These are phyloP conservation scores for Paecilomyces niveus DNA, from an alignment of 2,329 filamentous ascomycete genomes.

Conservation along the genomic window DNA sequence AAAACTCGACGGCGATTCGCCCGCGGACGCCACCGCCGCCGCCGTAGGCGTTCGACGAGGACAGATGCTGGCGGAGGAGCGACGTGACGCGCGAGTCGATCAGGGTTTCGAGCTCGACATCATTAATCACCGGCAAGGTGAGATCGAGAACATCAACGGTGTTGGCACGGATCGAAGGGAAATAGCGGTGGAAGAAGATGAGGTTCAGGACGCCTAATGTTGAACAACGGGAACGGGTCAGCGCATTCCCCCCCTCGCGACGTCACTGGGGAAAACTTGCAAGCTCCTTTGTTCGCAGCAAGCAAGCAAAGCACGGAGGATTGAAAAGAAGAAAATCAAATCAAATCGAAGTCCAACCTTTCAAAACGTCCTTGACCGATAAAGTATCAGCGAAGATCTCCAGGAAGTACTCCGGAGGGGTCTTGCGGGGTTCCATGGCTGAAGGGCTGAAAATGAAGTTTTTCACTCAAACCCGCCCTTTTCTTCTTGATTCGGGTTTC, in stretches of 20 bases:
- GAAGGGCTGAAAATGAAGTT: neutral
- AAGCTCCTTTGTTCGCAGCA: neutral
- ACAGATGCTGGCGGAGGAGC: constrained; percentile 68
- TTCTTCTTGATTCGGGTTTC: neutral
- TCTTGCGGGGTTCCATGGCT: constrained; percentile 55
- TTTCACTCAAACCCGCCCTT: neutral
- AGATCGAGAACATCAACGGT: constrained; percentile 87
- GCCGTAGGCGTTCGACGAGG: constrained; percentile 45
- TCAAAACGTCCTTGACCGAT: constrained; percentile 85
- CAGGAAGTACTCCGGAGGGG: constrained; percentile 80
- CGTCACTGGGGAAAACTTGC: neutral
- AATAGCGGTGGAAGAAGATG: constrained; percentile 98
- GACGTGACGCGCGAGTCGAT: constrained; percentile 81
- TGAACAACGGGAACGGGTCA: constrained; percentile 5
- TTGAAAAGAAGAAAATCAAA: neutral
- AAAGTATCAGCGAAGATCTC: constrained; percentile 88
- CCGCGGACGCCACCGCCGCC: constrained; percentile 58
- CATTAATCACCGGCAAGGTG: constrained; percentile 80
- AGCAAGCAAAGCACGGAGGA: no score
- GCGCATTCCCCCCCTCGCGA: constrained; percentile 3
- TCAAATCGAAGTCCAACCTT: constrained; percentile 52
- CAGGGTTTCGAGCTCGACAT: constrained; percentile 84
- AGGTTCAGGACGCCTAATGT: constrained; percentile 80
- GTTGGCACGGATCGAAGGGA: constrained; percentile 73
- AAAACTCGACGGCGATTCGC: constrained; percentile 83